Percentiles rank a stretch among this genome's conserved stretches.
Conservation (phyloP, 2,329 filamentous ascomycete species). For the Aspergillus calidoustus region DNA sequence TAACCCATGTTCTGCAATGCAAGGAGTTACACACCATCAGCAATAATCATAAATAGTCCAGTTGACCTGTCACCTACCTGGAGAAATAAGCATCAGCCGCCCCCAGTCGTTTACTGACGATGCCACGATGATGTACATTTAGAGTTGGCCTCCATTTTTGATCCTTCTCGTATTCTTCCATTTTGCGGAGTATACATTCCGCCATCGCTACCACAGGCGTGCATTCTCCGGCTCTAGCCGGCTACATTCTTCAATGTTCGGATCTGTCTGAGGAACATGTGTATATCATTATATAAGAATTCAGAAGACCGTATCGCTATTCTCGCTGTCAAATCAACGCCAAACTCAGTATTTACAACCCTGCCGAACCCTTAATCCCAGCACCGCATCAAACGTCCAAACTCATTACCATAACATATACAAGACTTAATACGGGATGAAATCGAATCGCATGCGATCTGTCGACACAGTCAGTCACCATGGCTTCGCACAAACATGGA, state of each 20-base stretch:
- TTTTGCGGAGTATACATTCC: neutral
- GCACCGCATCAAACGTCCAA: slow-evolving; percentile 4
- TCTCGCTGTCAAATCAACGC: slow-evolving; percentile 7
- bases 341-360: neutral
- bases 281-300: neutral
- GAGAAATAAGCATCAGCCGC: slow-evolving; percentile 14
- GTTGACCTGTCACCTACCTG: neutral
- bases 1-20: neutral
- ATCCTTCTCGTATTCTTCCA: slow-evolving; percentile 1
- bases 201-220: neutral
- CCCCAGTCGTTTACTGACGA: neutral
- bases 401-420: neutral
- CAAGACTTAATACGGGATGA: slow-evolving; percentile 24
- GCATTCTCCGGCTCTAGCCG: slow-evolving; percentile 4
- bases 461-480: neutral
- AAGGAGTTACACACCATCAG: neutral
- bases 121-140: neutral
- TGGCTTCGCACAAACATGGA: neutral
- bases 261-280: neutral
- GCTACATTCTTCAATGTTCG: neutral
- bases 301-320: neutral
- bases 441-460: slow-evolving; percentile 41
- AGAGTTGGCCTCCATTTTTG: slow-evolving; percentile 14
- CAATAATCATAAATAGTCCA: neutral
- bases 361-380: neutral